Evolutionary conservation across 768 basidiomycete species (phyloP), one percentile per base, ranked within the genome.

Genomic region (Psilocybe cyanescens): DNA sequence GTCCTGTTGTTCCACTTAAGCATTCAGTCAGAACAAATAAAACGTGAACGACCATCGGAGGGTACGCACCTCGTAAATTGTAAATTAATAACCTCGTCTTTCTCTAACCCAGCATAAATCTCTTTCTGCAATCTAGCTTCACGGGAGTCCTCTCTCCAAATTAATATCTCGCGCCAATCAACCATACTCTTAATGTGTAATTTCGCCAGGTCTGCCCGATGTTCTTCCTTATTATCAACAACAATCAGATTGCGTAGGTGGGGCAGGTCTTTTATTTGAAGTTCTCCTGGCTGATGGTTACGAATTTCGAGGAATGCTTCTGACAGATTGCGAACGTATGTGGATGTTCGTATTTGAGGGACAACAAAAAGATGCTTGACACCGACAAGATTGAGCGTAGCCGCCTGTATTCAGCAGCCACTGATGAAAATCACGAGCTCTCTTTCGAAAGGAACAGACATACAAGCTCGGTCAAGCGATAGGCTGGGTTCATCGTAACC

Each of bases 401-500:
- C 77, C 8, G 87, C 80, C 91, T 93, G 45, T 12, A 62, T 8
- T 45, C 29, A 35, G 62, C 63, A 8, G 61, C 28, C 16, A 24
- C 37, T 16, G 24, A 17, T 31, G 24, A 19, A 39, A 19, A 19
- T 28, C 45, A n/a, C 12, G 9, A 33, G 45, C 50, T 47, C 24
- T 24, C 24, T 24, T 19, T 24, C 24, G 24, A 24, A 24, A 24
- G n/a, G 19, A 45, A 48, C 17, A n/a, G n/a, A 76, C 83, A 55
- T 61, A 91, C 91, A 54, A 94, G 78, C 69, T 95, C 92, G 35
- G 81, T 78, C 5, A 86, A 65, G 29, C 88, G 84, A 70, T 92
- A 94, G 0, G 92, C 90, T 2, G 92, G 93, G 65, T 95, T 95
- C 49, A 94, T 79, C 7, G 92, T 93, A 19, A 91, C 91, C 37